phyloP scores from a whole-genome alignment of 257 asterid genomes.

The Capsicum rhomboideum region DNA sequence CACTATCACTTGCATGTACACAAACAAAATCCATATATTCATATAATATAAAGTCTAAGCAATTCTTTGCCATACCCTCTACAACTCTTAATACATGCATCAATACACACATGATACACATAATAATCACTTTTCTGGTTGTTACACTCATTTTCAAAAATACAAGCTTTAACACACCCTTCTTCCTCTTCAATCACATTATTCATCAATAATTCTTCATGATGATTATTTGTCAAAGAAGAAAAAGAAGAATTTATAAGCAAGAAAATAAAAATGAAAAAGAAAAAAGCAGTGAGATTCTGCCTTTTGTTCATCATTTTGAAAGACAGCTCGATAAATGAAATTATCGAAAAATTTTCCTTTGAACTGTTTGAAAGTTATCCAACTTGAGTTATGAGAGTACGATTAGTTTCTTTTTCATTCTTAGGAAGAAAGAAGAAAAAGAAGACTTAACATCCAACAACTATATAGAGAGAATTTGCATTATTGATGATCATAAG shows the following conservation, averaged over 20 bases:
- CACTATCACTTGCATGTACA: background rate
- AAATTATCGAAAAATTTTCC: too few relatives aligned
- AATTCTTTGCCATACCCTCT: background rate
- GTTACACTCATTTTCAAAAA: background rate
- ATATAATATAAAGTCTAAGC: background rate
- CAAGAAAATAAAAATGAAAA: background rate
- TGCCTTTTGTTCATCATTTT: background rate
- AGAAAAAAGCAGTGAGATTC: background rate
- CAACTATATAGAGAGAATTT: background rate
- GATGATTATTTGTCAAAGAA: background rate
- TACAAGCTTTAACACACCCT: background rate
- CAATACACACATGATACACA: background rate
- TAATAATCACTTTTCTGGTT: background rate
- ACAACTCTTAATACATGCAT: background rate
- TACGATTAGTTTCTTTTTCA: too few relatives aligned
- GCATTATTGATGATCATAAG: background rate
- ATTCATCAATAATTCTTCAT: background rate
- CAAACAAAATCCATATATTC: background rate
- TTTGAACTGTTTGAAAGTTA: too few relatives aligned
- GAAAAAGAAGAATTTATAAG: background rate
- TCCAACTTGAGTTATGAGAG: too few relatives aligned
- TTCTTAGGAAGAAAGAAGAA: too few relatives aligned
- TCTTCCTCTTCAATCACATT: background rate
- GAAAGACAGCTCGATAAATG: too few relatives aligned
- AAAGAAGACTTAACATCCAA: too few relatives aligned